Conservation (phyloP, 2,329 filamentous ascomycete species). For the Xylariales sp. region DNA sequence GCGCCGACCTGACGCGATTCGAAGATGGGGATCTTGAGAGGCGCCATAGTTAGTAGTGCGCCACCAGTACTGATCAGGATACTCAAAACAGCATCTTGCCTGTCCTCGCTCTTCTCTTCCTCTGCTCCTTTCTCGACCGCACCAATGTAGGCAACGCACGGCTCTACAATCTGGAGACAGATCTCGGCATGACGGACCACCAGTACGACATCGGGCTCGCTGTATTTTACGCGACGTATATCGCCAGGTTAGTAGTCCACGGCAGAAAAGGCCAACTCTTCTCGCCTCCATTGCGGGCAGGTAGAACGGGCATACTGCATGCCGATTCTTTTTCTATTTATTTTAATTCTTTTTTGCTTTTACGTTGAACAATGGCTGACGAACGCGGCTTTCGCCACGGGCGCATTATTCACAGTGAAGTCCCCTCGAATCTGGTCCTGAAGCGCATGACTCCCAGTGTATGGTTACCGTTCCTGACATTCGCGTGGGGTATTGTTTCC, state of each 20-base stretch:
- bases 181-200: slow-evolving; percentile 52
- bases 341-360: too few relatives aligned
- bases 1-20: too few relatives aligned
- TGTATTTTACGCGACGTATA: slow-evolving; percentile 63
- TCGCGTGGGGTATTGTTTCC: slow-evolving; percentile 54
- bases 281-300: too few relatives aligned
- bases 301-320: too few relatives aligned
- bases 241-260: slow-evolving; percentile 41
- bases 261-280: too few relatives aligned
- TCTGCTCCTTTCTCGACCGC: slow-evolving; percentile 62
- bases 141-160: slow-evolving; percentile 72
- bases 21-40: background rate
- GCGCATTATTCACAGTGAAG: slow-evolving; percentile 37
- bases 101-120: slow-evolving; percentile 58
- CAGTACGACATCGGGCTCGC: slow-evolving; percentile 63
- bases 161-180: slow-evolving; percentile 56
- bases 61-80: background rate
- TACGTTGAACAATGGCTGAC: too few relatives aligned
- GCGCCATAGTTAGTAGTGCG: background rate
- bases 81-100: slow-evolving; percentile 49
- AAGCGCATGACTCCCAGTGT: slow-evolving; percentile 57
- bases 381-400: background rate
- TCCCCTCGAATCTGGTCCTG: slow-evolving; percentile 60
- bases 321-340: too few relatives aligned
- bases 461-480: slow-evolving; percentile 55